Conservation (phyloP, 2,329 filamentous ascomycete species). For the Orbilia javanica region DNA sequence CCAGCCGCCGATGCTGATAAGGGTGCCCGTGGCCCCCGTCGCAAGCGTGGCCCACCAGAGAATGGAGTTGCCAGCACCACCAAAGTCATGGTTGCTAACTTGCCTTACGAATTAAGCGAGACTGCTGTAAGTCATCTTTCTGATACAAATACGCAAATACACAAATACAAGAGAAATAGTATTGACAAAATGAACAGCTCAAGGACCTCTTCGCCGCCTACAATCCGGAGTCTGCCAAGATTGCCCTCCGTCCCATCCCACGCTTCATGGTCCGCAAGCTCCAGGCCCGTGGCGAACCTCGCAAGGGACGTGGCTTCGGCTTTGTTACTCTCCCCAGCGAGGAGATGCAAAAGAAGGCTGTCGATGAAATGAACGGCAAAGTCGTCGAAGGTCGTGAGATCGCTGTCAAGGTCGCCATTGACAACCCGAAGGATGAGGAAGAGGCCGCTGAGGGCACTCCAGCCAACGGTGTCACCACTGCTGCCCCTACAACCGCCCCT, state of each 20-base stretch:
- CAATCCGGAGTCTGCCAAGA: conserved; percentile 94
- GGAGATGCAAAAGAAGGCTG: conserved; percentile 97
- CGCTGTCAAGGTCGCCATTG: conserved; percentile 99
- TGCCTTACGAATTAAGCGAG: conserved; percentile 97
- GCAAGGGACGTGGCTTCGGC: conserved; percentile 98
- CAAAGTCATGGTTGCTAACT: conserved; percentile 99
- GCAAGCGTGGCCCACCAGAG: conserved; percentile 92
- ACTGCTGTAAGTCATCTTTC: conserved; percentile 78
- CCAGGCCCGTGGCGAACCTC: conserved; percentile 94
- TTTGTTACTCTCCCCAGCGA: conserved; percentile 97
- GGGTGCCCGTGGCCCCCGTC: conserved; percentile 68
- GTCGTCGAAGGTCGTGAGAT: conserved; percentile 99
- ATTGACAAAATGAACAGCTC: conserved; percentile 73
- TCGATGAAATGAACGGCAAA: conserved; percentile 98
- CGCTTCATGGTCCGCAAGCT: conserved; percentile 99
- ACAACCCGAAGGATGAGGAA: conserved; percentile 89
- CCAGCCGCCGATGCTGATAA: conserved; percentile 60
- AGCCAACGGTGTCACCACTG: conserved; percentile 59
- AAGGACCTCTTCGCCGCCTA: conserved; percentile 97
- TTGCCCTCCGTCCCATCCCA: conserved; percentile 96
- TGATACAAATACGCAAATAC: too few relatives aligned
- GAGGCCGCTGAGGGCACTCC: conserved; percentile 65
- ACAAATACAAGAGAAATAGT: conserved; percentile 35
- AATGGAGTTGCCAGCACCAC: conserved; percentile 98
- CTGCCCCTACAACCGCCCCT: too few relatives aligned